A percentile compares a stretch with the other conserved stretches of the same genome.
Conservation (phyloP, 2,329 filamentous ascomycete genomes). For the Bipolaris oryzae region DNA sequence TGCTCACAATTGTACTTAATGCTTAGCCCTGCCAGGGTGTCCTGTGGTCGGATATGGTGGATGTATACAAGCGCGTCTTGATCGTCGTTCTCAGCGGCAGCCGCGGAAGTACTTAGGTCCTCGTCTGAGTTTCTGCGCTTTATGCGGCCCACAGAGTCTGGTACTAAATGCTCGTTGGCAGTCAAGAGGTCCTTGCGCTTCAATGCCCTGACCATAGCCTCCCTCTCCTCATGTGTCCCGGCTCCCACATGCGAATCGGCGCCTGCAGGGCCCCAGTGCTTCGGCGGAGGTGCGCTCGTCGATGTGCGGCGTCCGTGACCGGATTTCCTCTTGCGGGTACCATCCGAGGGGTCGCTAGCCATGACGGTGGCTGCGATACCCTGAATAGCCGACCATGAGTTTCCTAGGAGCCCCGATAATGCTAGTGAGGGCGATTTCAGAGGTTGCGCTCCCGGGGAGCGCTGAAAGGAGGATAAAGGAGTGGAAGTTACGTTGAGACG, state of each 20-base stretch:
- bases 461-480: conserved; percentile 36
- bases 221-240: conserved; percentile 54
- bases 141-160: conserved; percentile 55
- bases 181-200: conserved; percentile 57
- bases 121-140: conserved; percentile 76
- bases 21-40: conserved; percentile 90
- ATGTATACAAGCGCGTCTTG: conserved; percentile 86
- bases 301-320: conserved; percentile 37
- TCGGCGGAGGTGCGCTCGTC: conserved; percentile 49
- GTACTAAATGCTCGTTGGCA: conserved; percentile 49
- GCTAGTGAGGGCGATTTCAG: conserved; percentile 33
- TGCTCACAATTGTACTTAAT: conserved; percentile 88
- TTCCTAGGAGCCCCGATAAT: conserved; percentile 56
- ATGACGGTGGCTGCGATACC: conserved; percentile 57
- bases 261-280: conserved; percentile 56
- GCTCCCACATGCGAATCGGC: conserved; percentile 49
- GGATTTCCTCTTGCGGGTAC: conserved; percentile 37
- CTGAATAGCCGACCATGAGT: conserved; percentile 57
- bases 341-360: conserved; percentile 46
- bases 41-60: conserved; percentile 79
- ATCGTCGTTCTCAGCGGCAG: conserved; percentile 64
- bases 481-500: conserved; percentile 38
- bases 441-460: conserved; percentile 29
- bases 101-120: conserved; percentile 52
- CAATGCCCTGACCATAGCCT: conserved; percentile 55